Base-by-base conservation (phyloP, 352 stramenopile species). In the Globisporangium canariense region DNA sequence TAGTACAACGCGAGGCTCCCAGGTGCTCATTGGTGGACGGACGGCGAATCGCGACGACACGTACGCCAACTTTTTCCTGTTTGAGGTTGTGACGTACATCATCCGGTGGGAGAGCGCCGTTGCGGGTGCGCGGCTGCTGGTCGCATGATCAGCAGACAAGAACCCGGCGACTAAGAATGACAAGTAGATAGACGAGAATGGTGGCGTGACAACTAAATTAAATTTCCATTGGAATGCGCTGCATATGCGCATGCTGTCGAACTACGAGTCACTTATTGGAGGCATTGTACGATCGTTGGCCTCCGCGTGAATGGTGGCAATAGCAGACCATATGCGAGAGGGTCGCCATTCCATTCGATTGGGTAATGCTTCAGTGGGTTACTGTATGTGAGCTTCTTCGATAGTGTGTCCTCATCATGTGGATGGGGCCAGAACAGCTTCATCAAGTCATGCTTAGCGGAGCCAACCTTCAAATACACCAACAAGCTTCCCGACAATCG, bases 81-180 rank as follows among this genome's bases (percentile, higher is more conserved):
- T 81, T 36, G 74, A 81, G 51, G 74, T 81, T 60, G 68, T 81
- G 56, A 77, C 74, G 54, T 79, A 77, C 60, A 78, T 81, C 45
- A 75, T 81, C 47, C 69, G 74, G 3, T 81, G 74, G 74, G 74
- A 81, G 41, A 77, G 74, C 60, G 71, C 69, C 5, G 74, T 79
- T 30, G 72, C 68, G 5, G 73, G 68, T 20, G 69, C 71, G 11
- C 69, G 71, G 2, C 69, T 81, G 36, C 72, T 74, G 32, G 74
- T 74, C 58, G 36, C 25, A 46, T 65, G 56, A 67, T 18, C 1
- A 36, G 16, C 7, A 18, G 32, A 45, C 25, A 28, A 28, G 25
- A 28, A 28, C 25, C 25, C 25, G 1, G 25, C 25, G 25, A 28
- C 25, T 28, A 28, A 28, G 25, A 28, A 28, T 28, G 25, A 61